Base-by-base conservation (phyloP, 2,329 filamentous ascomycete genomes). In the Teratosphaeria destructans region DNA sequence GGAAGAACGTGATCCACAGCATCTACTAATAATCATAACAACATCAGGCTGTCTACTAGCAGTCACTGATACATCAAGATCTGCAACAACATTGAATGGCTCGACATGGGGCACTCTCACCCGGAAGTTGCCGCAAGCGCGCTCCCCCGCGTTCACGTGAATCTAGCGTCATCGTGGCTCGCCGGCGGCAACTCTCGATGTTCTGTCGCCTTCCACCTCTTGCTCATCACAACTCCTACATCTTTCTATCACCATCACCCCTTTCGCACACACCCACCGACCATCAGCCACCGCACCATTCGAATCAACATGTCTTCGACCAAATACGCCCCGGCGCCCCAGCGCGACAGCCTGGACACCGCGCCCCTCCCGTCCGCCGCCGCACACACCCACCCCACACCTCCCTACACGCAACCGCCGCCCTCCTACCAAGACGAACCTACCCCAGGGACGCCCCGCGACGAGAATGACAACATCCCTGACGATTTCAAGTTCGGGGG, bases 401-500 rank as follows among this genome's bases (percentile, higher is more conserved):
- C 55, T 19, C 16, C 19, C 66, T 93, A 87, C 78, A 81, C 85
- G 60, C 86, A 90, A 70, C 82, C 91, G 71, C 92, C 93, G 65
- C 93, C 63, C 19, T 92, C 87, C 77, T 82, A 86, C 60, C 85
- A 90, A 70, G 82, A 90, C 70, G 92, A 92, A 65, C 81, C 84
- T 49, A 82, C 89, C 60, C 82, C 82, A 62, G 87, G 81, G 57
- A 73, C 75, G 53, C 85, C 90, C 57, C 85, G 92, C 68, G 82
- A 81, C 72, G 92, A 92, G 75, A 85, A 92, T 71, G 93, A 96
- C 76, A 95, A 96, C 71, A 73, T 97, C 53, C 93, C 93, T 1
- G 93, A 97, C 78, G 93, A 97, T 76, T 97, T 97, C 85, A 97
- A 90, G 89, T 97, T 95, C 72, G 94, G 93, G 67, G 92, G 91